Evolutionary conservation across 257 asterid genomes (phyloP), one percentile per base, ranked within the genome.

Genomic region (Capsicum pubescens): DNA sequence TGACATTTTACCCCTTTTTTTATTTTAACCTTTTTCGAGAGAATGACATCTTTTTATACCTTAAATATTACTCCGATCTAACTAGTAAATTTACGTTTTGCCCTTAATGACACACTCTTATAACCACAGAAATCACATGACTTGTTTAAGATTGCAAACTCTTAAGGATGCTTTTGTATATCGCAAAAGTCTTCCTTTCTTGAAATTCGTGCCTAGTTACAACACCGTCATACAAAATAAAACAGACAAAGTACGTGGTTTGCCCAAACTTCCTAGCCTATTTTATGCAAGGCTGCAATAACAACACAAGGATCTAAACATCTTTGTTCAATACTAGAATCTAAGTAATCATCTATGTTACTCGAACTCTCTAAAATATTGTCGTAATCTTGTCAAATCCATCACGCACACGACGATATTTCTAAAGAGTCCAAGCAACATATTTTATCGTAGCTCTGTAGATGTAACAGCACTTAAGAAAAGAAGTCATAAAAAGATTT

Each of bases 201-300:
- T 39, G 0, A 16, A 39, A 0, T 39, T 0, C 4, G 2, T 64
- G 1, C 1, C 9, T 1, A 42, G 0, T 35, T 0, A 15, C 42
- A 72, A 46, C 12, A 21, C 3, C n/a, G 0, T 46, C 59, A 6
- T 72, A 11, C 12, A 74, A 12, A 3, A 50, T 21, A 6, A 11
- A 46, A n/a, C 3, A 48, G 3, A 21, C 39, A 21, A 42, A 26
- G 9, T 6, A 74, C 60, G 21, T 74, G 60, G 46, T 76, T 52
- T 52, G 63, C 42, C 10, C 0, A 9, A 21, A 48, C 59, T 72
- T 19, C 16, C 36, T 19, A 19, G 42, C 44, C 80, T 48, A 48
- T 2, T 76, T 50, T 76, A 48, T 72, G 42, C 59, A 19, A 11
- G 21, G n/a, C n/a, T n/a, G 13, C 81, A 5, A 3, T 39, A 48